phyloP scores from a whole-genome alignment of 371 early-diverging fungal species.

The Parasitella parasitica region DNA sequence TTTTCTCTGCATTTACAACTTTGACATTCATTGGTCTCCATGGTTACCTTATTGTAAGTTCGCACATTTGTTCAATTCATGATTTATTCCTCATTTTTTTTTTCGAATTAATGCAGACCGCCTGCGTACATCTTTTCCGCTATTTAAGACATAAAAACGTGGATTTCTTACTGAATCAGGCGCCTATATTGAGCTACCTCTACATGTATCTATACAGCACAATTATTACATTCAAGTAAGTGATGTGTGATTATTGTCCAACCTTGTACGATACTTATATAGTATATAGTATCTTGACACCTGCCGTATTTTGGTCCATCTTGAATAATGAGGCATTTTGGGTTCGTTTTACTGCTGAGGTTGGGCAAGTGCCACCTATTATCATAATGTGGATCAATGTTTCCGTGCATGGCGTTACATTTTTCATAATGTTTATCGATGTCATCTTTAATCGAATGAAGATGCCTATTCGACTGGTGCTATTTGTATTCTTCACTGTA shows the following conservation, averaged over 20 bases:
- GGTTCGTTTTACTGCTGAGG: too few species aligned
- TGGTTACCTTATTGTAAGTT: constrained; percentile 50
- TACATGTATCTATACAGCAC: constrained; percentile 45
- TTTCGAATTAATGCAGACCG: constrained; percentile 11
- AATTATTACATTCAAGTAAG: constrained; percentile 48
- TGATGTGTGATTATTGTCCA: too few species aligned
- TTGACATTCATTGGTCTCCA: constrained; percentile 56
- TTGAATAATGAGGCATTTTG: too few species aligned
- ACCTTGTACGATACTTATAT: background rate
- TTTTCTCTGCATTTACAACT: constrained; percentile 51
- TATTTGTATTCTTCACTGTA: constrained; percentile 37
- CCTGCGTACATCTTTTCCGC: constrained; percentile 29
- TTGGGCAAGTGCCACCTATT: background rate
- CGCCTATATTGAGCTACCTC: constrained; percentile 39
- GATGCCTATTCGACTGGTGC: constrained; percentile 37
- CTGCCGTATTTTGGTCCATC: constrained; percentile 57
- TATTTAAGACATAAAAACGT: constrained; percentile 28
- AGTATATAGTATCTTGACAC: constrained; percentile 44
- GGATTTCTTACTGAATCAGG: constrained; percentile 35
- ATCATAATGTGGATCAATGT: constrained; percentile 41
- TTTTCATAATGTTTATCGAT: constrained; percentile 51
- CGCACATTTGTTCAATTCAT: background rate
- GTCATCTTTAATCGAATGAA: constrained; percentile 48
- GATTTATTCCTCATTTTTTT: background rate
- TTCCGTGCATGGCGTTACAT: constrained; percentile 56